Evolutionary conservation across 768 basidiomycete species (phyloP).

Genomic region (Termitomyces sp.): DNA sequence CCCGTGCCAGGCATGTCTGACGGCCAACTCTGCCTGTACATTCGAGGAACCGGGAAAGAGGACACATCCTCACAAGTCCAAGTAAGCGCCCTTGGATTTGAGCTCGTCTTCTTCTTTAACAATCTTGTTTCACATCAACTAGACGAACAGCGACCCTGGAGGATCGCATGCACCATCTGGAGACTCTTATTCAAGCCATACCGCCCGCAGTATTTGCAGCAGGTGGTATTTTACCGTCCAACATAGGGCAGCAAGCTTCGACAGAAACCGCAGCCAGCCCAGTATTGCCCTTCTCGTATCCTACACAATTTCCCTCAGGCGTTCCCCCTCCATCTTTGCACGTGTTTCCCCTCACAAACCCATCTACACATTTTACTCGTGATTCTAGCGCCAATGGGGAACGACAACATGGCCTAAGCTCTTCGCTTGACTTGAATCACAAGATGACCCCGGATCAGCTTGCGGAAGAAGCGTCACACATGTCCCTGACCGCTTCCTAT

Average conservation of each 20-base stretch:
- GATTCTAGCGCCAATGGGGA: constrained; percentile 34
- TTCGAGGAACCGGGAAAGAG: constrained; percentile 87
- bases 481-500: constrained; percentile 72
- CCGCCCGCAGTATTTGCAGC: constrained; percentile 76
- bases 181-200: constrained; percentile 80
- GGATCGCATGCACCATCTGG: constrained; percentile 85
- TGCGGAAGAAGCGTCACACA: constrained; percentile 53
- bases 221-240: constrained; percentile 33
- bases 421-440: constrained; percentile 32
- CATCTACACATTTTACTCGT: constrained; percentile 69
- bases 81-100: constrained; percentile 42
- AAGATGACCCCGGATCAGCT: constrained; percentile 36
- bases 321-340: constrained; percentile 78
- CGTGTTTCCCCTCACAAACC: constrained; percentile 74
- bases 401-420: constrained; percentile 35
- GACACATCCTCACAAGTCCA: constrained; percentile 84
- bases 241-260: constrained; percentile 24
- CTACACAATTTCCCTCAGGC: constrained; percentile 36
- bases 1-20: constrained; percentile 84
- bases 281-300: constrained; percentile 23
- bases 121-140: constrained; percentile 5
- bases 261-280: constrained; percentile 21
- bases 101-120: background rate
- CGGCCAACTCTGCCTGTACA: constrained; percentile 75
- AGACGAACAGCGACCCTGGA: constrained; percentile 81